Conservation (phyloP, 2,329 filamentous ascomycete genomes). For the Curvularia lunata region DNA sequence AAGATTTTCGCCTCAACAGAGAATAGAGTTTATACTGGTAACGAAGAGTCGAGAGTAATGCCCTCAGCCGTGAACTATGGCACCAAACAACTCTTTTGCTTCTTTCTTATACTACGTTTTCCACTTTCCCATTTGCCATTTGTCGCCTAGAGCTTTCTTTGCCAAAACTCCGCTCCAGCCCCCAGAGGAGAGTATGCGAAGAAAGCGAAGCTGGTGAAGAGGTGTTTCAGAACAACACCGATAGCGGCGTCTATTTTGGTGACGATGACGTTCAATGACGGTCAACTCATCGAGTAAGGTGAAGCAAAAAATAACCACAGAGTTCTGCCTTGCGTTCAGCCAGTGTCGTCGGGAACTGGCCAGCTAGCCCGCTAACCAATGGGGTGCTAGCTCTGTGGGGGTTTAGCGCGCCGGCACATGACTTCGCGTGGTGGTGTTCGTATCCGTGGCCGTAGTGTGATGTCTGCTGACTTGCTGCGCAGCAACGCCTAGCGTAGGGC, state of each 20-base stretch:
- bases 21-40: not conserved
- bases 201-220: not conserved
- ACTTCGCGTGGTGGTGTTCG: constrained; percentile 33
- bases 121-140: not conserved
- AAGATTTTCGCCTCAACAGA: too few species aligned
- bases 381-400: not conserved
- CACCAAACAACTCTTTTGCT: not conserved
- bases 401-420: constrained; percentile 29
- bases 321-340: constrained; percentile 2
- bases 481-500: not conserved
- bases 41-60: not conserved
- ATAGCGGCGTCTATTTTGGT: not conserved
- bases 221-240: not conserved
- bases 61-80: not conserved
- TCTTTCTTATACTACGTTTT: not conserved
- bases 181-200: not conserved
- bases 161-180: not conserved
- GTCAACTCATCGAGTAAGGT: not conserved
- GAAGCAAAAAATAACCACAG: not conserved
- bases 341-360: not conserved
- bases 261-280: not conserved
- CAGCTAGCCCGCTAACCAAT: not conserved
- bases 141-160: not conserved
- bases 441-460: constrained; percentile 1
- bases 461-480: not conserved